Conservation (phyloP, 352 stramenopile genomes). For the Phytophthora syringae region DNA sequence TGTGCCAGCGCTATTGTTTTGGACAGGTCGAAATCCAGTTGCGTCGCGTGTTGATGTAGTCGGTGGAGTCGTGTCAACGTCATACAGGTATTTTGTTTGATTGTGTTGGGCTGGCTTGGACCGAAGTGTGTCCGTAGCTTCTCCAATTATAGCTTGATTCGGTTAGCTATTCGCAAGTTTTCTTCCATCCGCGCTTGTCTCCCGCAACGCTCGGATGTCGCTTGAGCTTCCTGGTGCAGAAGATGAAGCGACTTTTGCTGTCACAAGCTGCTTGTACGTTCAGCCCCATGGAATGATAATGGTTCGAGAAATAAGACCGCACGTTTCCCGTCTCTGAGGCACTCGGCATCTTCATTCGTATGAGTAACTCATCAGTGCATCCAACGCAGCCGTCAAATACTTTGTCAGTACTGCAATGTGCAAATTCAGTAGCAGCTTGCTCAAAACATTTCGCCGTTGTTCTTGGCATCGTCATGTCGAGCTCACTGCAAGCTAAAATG, state of each 20-base stretch:
- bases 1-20: too few relatives aligned
- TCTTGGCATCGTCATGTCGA: background rate
- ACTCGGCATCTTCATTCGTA: background rate
- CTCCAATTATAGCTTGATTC: too few relatives aligned
- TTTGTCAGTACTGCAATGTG: background rate
- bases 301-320: background rate
- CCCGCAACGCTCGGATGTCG: background rate
- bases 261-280: background rate
- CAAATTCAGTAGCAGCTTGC: background rate
- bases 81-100: too few relatives aligned
- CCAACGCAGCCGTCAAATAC: background rate
- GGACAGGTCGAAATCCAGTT: too few relatives aligned
- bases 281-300: background rate
- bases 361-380: background rate
- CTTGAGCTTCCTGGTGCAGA: background rate
- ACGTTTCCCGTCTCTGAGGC: background rate
- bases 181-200: too few relatives aligned
- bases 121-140: too few relatives aligned
- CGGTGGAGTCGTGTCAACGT: too few relatives aligned
- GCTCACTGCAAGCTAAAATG: background rate
- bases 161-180: too few relatives aligned
- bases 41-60: too few relatives aligned
- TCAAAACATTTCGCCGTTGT: background rate
- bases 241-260: background rate
- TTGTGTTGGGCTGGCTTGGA: too few relatives aligned